Evolutionary conservation across 371 early-diverging fungal genomes (phyloP), one percentile per base, ranked within the genome.

Genomic region (Umbelopsis sp.): DNA sequence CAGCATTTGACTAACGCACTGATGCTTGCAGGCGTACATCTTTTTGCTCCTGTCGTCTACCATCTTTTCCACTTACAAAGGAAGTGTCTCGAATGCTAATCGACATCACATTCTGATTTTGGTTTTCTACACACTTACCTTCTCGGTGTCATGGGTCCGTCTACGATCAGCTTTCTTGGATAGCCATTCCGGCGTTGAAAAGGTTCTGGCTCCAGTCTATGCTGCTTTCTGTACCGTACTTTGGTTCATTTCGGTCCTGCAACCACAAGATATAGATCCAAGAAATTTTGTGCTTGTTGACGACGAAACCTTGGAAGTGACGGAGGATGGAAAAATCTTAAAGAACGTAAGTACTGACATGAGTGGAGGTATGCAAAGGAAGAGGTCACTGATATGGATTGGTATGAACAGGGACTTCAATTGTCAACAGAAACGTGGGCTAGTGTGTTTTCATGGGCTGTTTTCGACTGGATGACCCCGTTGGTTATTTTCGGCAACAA

Each of bases 371-470:
- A 73, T 63, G 65, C 62, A 20, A 68, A 74, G 66, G 80, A 73
- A n/a, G n/a, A 66, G 29, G 8, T 22, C 62, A 50, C 8, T 24
- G 20, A 65, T 44, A 14, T 41, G 20, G 18, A 25, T 38, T 38
- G 16, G 25, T n/a, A 37, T 41, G 10, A 44, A 46, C 70, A 80
- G 77, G 48, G 67, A 63, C 69, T 67, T 63, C 10, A 35, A 11
- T 38, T 78, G 7, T 77, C 78, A 46, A 79, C 81, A 24, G 81
- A 81, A 71, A 65, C 76, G 0, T 74, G 72, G 8, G 79, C 81
- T 12, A 79, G 78, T 57, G 65, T 76, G 10, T 69, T 79, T 45
- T 79, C 78, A 20, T 79, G 81, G 79, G 53, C 70, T 37, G 10
- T 65, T 25, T 41, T 51, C n/a, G 44, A 65, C 62, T 69, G 79